Evolutionary conservation across 106 monocot species (phyloP).

Genomic region (Dioscorea dumetorum): DNA sequence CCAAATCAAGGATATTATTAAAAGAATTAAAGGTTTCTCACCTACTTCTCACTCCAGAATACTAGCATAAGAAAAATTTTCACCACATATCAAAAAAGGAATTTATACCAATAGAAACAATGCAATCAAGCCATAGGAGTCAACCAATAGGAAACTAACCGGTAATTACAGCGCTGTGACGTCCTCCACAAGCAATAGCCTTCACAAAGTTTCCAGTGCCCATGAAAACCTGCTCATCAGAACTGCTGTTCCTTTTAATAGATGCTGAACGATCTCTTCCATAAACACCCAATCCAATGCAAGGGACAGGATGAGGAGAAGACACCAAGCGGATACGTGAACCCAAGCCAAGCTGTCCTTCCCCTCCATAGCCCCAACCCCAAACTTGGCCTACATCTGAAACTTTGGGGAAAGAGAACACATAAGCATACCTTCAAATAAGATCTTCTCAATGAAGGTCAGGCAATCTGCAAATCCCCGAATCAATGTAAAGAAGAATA

Average conservation of each 20-base stretch:
- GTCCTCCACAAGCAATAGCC: slow-evolving; percentile 96
- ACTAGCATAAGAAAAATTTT: too few species aligned
- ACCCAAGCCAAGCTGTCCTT: slow-evolving; percentile 96
- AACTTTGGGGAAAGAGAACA: slow-evolving; percentile 37
- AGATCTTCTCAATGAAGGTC: too few species aligned
- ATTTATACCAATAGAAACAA: too few species aligned
- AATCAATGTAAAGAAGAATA: slow-evolving; percentile 10
- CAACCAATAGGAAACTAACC: slow-evolving; percentile 29
- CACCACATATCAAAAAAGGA: too few species aligned
- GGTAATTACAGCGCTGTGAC: slow-evolving; percentile 92
- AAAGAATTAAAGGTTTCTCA: too few species aligned
- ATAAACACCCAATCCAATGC: slow-evolving; percentile 51
- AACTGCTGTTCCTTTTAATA: slow-evolving; percentile 31
- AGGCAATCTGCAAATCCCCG: too few species aligned
- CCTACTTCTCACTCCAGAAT: too few species aligned
- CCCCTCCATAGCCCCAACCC: slow-evolving; percentile 99
- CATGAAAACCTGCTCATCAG: slow-evolving; percentile 27
- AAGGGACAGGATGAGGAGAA: slow-evolving; percentile 85
- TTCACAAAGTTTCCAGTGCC: slow-evolving; percentile 57
- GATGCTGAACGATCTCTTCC: slow-evolving; percentile 41
- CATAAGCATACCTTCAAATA: slow-evolving; percentile 11
- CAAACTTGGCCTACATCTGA: slow-evolving; percentile 93
- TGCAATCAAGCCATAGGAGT: background rate
- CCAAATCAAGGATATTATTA: too few species aligned
- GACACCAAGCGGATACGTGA: slow-evolving; percentile 79